Conservation (phyloP, 140 eudicot species). For the Anethum foeniculum region DNA sequence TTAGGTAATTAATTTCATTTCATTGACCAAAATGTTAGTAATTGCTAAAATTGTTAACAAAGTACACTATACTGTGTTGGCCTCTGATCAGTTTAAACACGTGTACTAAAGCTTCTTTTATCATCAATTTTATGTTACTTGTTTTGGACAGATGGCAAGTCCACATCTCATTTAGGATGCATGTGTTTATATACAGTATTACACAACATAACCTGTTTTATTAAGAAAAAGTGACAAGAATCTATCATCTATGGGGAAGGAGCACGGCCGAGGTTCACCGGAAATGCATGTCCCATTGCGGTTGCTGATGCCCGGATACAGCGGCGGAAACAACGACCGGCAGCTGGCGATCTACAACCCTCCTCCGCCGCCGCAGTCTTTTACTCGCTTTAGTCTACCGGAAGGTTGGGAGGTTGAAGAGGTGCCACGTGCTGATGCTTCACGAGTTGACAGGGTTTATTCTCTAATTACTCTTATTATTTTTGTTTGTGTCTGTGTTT, state of each 20-base stretch:
- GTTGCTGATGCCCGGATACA: conserved; percentile 6
- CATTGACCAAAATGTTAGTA: background rate
- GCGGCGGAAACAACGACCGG: background rate
- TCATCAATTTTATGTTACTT: background rate
- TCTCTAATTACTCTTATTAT: background rate
- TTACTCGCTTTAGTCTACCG: background rate
- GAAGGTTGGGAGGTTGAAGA: conserved; percentile 13
- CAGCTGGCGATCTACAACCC: conserved; percentile 10
- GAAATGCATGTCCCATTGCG: conserved; percentile 10
- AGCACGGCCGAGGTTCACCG: background rate
- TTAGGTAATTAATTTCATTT: background rate
- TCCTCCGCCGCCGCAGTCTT: background rate
- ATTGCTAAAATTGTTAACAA: background rate
- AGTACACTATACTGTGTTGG: background rate
- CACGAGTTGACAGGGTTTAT: conserved; percentile 11
- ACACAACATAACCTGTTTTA: too few relatives aligned
- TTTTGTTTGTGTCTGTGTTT: background rate
- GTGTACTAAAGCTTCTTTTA: background rate
- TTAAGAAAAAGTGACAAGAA: background rate
- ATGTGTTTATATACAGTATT: background rate
- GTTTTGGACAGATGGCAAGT: background rate
- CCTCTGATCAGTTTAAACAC: background rate
- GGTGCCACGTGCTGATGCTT: conserved; percentile 10
- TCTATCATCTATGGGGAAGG: background rate
- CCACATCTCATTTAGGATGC: background rate